Percentiles rank a stretch among this genome's conserved stretches.
Conservation (phyloP, 1,284 basidiomycete genomes). For the Ustilago lituana region DNA sequence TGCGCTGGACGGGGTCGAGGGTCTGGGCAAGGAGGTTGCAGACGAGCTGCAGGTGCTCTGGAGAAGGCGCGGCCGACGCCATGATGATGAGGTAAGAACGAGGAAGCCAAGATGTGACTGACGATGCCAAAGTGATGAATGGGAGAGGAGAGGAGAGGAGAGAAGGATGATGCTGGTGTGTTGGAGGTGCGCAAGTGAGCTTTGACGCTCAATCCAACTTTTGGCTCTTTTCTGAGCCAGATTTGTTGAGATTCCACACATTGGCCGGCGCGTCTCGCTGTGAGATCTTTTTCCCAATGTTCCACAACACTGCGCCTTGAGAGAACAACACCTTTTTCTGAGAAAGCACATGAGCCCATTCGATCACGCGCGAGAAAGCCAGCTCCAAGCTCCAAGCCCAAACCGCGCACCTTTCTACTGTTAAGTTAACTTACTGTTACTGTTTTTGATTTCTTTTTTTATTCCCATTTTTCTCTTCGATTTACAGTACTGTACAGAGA, state of each 20-base stretch:
- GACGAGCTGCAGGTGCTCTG: constrained; percentile 57
- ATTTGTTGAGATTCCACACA: constrained; percentile 29
- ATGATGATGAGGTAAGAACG: too few relatives aligned
- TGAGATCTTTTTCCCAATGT: too few relatives aligned
- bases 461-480: neutral
- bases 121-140: too few relatives aligned
- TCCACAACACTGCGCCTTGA: too few relatives aligned
- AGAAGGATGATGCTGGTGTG: neutral
- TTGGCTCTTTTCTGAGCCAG: neutral
- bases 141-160: neutral
- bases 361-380: constrained; percentile 23
- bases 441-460: neutral
- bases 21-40: constrained; percentile 59
- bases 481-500: too few relatives aligned
- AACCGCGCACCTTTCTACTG: too few relatives aligned
- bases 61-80: constrained; percentile 19
- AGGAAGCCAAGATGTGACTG: too few relatives aligned
- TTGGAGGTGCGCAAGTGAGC: constrained; percentile 1
- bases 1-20: constrained; percentile 55
- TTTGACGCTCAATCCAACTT: constrained; percentile 8
- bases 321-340: constrained; percentile 24
- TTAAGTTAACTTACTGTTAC: too few relatives aligned
- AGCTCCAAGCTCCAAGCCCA: too few relatives aligned
- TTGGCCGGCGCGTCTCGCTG: too few relatives aligned
- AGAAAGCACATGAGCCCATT: too few relatives aligned